Evolutionary conservation across 495 filamentous ascomycete genomes (phyloP).

Genomic region (Jackrogersella minutella): DNA sequence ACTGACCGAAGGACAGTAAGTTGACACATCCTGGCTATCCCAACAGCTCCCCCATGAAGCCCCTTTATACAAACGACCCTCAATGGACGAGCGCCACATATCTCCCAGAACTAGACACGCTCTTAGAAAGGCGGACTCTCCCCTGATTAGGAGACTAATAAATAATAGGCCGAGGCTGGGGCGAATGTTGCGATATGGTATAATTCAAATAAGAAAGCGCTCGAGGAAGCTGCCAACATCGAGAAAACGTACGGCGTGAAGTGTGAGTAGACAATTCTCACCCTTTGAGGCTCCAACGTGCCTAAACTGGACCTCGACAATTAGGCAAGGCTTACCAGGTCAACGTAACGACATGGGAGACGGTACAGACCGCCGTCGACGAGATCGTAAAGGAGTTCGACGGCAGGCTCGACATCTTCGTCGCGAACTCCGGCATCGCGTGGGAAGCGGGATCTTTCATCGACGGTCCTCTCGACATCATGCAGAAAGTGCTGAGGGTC

Average conservation of each 20-base stretch:
- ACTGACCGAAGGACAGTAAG: constrained; percentile 32
- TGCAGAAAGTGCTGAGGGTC: constrained; percentile 72
- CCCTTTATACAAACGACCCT: not conserved
- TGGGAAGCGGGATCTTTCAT: constrained; percentile 75
- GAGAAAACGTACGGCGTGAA: constrained; percentile 80
- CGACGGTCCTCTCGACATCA: constrained; percentile 69
- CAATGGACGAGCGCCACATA: not conserved
- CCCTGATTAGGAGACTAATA: constrained; percentile 1
- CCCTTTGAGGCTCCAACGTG: not conserved
- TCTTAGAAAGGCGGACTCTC: constrained; percentile 33
- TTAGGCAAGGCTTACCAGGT: constrained; percentile 80
- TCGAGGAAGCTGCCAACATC: constrained; percentile 75
- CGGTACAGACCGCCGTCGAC: constrained; percentile 66
- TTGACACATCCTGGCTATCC: not conserved
- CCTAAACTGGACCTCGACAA: constrained; percentile 23
- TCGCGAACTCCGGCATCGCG: constrained; percentile 80
- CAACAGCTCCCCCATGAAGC: not conserved
- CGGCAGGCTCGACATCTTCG: constrained; percentile 78
- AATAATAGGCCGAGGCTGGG: constrained; percentile 72
- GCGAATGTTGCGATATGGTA: constrained; percentile 92
- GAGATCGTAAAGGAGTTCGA: constrained; percentile 72
- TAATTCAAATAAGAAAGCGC: constrained; percentile 75
- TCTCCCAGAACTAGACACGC: not conserved
- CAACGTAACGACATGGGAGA: constrained; percentile 66
- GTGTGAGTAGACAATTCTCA: constrained; percentile 57